A percentile compares a stretch with the other conserved stretches of the same genome.
Conservation (phyloP, 2,329 filamentous ascomycete genomes). For the Fusarium sp. region DNA sequence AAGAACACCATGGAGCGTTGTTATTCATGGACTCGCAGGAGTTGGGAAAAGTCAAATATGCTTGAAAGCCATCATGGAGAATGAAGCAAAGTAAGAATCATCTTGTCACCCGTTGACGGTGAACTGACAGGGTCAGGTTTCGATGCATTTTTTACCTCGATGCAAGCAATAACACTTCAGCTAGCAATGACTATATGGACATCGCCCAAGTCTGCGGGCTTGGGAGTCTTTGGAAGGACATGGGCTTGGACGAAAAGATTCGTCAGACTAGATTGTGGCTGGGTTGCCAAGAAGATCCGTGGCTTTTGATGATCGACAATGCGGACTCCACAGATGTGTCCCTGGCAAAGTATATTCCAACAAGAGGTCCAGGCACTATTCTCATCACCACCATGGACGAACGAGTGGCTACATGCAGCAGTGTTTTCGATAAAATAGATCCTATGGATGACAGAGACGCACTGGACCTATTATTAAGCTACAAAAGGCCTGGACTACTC, state of each 20-base stretch:
- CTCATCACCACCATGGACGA: not conserved
- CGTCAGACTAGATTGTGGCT: not conserved
- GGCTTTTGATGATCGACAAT: not conserved
- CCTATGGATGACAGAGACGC: not conserved
- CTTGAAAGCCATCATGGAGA: not conserved
- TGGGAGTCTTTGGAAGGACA: not conserved
- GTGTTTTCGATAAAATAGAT: not conserved
- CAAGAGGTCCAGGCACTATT: not conserved
- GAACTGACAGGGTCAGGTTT: not conserved
- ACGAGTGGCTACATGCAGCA: not conserved
- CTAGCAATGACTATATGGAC: not conserved
- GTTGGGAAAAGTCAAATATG: not conserved
- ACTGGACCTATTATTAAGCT: not conserved
- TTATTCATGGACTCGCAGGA: not conserved
- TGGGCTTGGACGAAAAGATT: not conserved
- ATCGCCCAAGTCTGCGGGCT: not conserved
- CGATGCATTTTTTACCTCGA: not conserved
- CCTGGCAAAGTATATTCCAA: not conserved
- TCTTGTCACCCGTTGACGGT: too few relatives aligned
- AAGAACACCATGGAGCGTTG: not conserved
- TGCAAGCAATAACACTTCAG: not conserved
- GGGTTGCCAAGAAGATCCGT: not conserved
- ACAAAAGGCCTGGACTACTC: not conserved
- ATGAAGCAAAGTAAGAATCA: not conserved
- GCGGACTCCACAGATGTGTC: not conserved